Evolutionary conservation across 495 filamentous ascomycete species (phyloP).

Genomic region (Parathielavia hyrcaniae): DNA sequence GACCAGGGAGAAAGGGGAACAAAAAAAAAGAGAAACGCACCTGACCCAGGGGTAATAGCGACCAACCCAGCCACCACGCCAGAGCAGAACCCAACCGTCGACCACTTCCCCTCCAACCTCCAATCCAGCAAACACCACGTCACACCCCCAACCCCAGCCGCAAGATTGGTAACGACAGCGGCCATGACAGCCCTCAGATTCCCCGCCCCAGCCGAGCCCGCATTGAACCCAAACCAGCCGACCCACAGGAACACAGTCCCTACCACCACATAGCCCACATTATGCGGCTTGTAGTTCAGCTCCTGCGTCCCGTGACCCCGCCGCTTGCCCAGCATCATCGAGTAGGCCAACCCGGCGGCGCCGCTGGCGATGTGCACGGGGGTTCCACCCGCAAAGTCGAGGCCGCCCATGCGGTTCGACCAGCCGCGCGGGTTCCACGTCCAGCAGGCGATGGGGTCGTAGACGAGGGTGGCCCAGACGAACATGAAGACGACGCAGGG

Average conservation of each 20-base stretch:
- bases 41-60: constrained; percentile 67
- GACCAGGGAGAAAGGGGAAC: too few relatives aligned
- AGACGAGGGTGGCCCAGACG: constrained; percentile 89
- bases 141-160: constrained; percentile 80
- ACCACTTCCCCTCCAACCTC: constrained; percentile 91
- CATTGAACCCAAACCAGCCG: constrained; percentile 99
- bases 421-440: constrained; percentile 91
- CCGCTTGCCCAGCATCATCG: constrained; percentile 84
- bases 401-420: constrained; percentile 73
- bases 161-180: constrained; percentile 62
- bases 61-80: constrained; percentile 91
- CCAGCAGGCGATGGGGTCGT: constrained; percentile 96
- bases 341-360: constrained; percentile 82
- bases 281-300: constrained; percentile 94
- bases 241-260: constrained; percentile 99
- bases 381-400: constrained; percentile 94
- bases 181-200: constrained; percentile 84
- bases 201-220: constrained; percentile 77
- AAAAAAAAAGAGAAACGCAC: too few relatives aligned
- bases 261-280: constrained; percentile 93
- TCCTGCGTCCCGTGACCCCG: constrained; percentile 77
- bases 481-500: constrained; percentile 96
- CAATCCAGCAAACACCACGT: constrained; percentile 97
- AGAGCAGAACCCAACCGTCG: constrained; percentile 94
- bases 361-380: constrained; percentile 95